Base-by-base conservation (phyloP, 225 moss, liverwort and hornwort genomes). In the Sphagnum contortum region DNA sequence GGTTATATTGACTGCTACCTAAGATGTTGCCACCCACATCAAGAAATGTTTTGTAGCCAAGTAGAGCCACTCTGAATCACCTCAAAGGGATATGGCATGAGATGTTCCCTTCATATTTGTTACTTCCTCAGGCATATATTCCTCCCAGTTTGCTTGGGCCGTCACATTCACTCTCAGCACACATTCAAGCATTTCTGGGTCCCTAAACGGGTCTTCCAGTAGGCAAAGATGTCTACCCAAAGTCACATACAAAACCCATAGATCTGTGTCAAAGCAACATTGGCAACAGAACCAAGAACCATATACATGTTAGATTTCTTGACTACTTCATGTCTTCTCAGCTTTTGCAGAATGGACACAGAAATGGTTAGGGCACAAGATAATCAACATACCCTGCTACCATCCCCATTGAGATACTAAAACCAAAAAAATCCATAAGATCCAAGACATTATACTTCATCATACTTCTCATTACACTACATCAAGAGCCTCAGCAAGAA, bases 21-120 rank as follows among this genome's bases (percentile, higher is more conserved):
- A 94, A 59, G 59, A 94, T 77, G 57, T 69, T 77, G 54, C 91
- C 91, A 53, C 91, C 91, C 48, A 94, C 87, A 61, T 94, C 94
- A 14, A 85, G 94, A 64, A 94, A 94, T 55, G 74, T 74, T 48
- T 81, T 75, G 50, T 68, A 66, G n/a, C 76, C 78, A 4, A 82
- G 79, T 65, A 29, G 73, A 70, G 55, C 91, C 94, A 50, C 91
- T 73, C 53, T 68, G 51, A 47, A 76, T 70, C 48, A 94, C 78
- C 5, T 78, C 48, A 60, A 87, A 82, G 29, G 91, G 91, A 69
- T 94, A 94, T 5, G 80, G 79, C 75, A 89, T 55, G 44, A 94
- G 77, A 64, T 94, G 94, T 44, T 29, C 79, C 90, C 50, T 57
- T 74, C 84, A 94, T 79, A 47, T 87, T 78, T 6, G 74, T 80